These are phyloP conservation scores for Emmonsiellopsis sp. DNA, from an alignment of 2,329 filamentous ascomycete species.

Conservation along the genomic window DNA sequence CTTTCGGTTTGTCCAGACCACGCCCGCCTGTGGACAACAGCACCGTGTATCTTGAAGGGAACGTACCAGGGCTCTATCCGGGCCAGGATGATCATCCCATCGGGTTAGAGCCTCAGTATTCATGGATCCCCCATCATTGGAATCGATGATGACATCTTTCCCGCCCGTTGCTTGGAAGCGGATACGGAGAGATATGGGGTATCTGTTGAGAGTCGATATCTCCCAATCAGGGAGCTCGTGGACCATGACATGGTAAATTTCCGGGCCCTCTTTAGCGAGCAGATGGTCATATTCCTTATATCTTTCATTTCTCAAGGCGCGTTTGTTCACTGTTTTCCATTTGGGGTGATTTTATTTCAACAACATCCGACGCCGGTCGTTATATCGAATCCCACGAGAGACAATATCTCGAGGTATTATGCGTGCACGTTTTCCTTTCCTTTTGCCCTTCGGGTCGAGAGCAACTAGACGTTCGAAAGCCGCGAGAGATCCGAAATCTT, in stretches of 20 bases:
- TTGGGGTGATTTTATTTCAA: neutral
- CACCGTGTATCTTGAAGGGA: neutral
- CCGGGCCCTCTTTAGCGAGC: neutral
- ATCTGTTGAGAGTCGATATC: neutral
- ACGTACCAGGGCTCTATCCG: neutral
- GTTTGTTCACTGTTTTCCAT: neutral
- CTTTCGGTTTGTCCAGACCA: neutral
- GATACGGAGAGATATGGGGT: neutral
- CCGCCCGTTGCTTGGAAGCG: constrained; percentile 2
- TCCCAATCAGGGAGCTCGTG: neutral
- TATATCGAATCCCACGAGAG: neutral
- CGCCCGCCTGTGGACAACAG: neutral
- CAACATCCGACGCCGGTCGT: neutral
- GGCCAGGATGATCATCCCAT: neutral
- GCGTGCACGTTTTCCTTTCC: neutral
- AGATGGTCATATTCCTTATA: neutral
- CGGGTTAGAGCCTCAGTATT: neutral
- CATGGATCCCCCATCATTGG: neutral
- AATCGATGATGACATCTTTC: neutral
- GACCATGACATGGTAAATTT: neutral
- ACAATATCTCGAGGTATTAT: neutral
- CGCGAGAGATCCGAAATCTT: neutral
- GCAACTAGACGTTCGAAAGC: neutral
- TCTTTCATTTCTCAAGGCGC: neutral
- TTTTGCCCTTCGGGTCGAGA: neutral